These are phyloP conservation scores for Leccinum variicolor DNA, from an alignment of 768 basidiomycete genomes.

Conservation along the genomic window DNA sequence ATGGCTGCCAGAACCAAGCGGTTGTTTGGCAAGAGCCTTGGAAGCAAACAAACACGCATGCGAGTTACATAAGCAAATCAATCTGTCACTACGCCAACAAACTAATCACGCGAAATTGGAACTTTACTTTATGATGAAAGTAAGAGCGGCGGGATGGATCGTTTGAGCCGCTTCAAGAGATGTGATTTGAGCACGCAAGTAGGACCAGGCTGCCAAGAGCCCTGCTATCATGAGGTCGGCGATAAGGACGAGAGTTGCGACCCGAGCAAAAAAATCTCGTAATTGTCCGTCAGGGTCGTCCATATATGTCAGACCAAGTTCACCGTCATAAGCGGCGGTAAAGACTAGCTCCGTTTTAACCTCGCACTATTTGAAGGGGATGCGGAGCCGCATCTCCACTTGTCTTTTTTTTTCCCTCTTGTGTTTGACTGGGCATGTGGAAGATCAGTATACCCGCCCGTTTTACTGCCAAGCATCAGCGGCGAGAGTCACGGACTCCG, in stretches of 20 bases:
- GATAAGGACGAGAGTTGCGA: background rate
- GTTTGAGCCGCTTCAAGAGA: background rate
- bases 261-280: background rate
- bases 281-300: background rate
- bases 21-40: constrained; percentile 12
- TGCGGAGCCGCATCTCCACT: background rate
- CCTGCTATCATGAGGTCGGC: background rate
- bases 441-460: constrained; percentile 12
- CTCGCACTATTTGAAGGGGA: constrained; percentile 7
- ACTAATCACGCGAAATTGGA: background rate
- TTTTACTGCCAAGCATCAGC: constrained; percentile 6
- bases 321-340: background rate
- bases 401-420: background rate
- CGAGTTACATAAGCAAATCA: background rate
- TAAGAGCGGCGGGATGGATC: background rate
- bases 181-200: background rate
- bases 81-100: background rate
- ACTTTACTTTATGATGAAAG: background rate
- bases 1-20: background rate
- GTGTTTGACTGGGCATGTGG: constrained; percentile 6
- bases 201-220: background rate
- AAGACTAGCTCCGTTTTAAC: background rate
- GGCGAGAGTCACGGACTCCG: constrained; percentile 4
- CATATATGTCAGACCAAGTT: background rate
- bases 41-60: background rate